Base-by-base conservation (phyloP, 225 moss, liverwort and hornwort genomes). In the Sphagnum contortum region DNA sequence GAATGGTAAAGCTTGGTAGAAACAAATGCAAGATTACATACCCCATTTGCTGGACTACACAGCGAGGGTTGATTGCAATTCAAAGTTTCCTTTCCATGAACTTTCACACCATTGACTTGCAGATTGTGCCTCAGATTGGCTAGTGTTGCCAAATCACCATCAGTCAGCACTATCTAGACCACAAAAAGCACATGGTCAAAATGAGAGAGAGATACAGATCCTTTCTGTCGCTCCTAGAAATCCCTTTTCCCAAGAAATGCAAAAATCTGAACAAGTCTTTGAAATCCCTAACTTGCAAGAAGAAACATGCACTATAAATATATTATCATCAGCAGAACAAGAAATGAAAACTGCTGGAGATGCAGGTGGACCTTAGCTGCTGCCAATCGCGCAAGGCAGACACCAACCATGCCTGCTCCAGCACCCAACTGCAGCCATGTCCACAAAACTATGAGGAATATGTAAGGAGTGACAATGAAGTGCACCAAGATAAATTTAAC, bases 361-460 rank as follows among this genome's bases (percentile, higher is more conserved):
- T 61, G 5, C 8, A 44, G 3, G 61, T 45, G 44, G 46, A 92
- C 96, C 92, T 98, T 87, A 44, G 82, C 80, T 12, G 90, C 85
- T 69, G 74, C 80, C 61, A 90, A 66, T 70, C 83, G 80, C 64
- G 81, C 79, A 58, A 98, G 88, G 79, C 87, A 75, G 67, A 89
- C 71, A 48, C 96, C 92, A 60, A 83, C 80, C 72, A 98, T 85
- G 61, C 92, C 96, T 58, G 92, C 88, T 47, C 96, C 96, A 68
- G 90, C 83, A 54, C 95, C 95, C 59, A 96, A 70, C 92, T 95
- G 81, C 60, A 68, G 45, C 56, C 54, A 74, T 2, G 77, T 49
- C 48, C 12, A 62, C 8, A 5, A 44, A 5, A 65, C 29, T 29
- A 29, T 9, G 44, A 1, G 3, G 46, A 12, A 57, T 49, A 63